These are phyloP conservation scores for Zasmidium angulare DNA, from an alignment of 2,329 filamentous ascomycete species.

Conservation along the genomic window DNA sequence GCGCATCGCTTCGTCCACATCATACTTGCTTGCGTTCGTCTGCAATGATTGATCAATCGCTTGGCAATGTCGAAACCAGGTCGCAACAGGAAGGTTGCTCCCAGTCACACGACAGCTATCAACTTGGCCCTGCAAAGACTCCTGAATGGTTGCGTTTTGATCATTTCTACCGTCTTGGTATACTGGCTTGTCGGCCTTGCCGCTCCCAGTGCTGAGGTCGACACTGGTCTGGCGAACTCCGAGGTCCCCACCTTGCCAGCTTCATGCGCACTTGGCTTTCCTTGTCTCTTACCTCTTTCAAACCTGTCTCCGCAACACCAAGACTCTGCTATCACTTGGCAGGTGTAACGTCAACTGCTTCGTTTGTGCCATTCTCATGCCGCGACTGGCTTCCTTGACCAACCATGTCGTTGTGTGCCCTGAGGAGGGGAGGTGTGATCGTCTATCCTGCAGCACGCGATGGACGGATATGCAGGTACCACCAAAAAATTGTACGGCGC, in stretches of 20 bases:
- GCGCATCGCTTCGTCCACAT: neutral
- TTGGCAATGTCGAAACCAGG: neutral
- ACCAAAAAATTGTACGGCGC: neutral
- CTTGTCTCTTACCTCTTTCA: slow-evolving; percentile 1
- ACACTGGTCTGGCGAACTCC: neutral
- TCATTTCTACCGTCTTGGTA: neutral
- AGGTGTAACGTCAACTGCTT: neutral
- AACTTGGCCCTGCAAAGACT: neutral
- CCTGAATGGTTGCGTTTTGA: neutral
- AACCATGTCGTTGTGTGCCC: neutral
- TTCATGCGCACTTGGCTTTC: neutral
- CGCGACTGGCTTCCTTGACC: neutral
- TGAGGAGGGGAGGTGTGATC: neutral
- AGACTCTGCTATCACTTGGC: slow-evolving; percentile 4
- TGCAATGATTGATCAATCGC: neutral
- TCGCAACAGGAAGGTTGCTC: neutral
- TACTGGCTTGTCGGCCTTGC: neutral
- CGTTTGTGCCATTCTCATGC: neutral
- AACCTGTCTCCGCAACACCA: neutral
- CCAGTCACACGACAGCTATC: neutral
- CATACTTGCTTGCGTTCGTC: neutral
- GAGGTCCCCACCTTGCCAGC: neutral
- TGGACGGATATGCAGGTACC: neutral
- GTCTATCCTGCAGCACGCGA: neutral
- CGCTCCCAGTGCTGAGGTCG: neutral